Base-by-base conservation (phyloP, 208 protist genomes). In the Trypanosoma cruzi region DNA sequence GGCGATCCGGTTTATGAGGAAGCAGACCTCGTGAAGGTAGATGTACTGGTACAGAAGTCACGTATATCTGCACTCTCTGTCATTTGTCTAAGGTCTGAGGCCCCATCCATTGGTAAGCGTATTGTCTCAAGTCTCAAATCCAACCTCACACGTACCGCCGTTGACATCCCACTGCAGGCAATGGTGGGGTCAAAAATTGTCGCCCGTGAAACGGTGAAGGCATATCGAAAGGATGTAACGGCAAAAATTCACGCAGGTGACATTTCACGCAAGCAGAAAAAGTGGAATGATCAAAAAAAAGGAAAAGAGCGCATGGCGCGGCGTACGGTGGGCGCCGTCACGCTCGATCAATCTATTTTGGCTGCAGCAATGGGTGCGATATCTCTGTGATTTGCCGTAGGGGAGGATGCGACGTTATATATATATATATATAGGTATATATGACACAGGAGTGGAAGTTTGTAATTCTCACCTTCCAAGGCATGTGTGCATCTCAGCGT, bases 221-320 rank as follows among this genome's bases (percentile, higher is more conserved):
- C 94, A 8, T 94, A 98, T 65, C 75, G 92, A 32, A 98, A 98
- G 72, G 94, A 98, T 64, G 97, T 99, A 4, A 98, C 95, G 5
- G 87, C 90, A 28, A 98, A 98, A 68, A 97, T 96, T 55, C 95
- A 98, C 84, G 98, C 97, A 42, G 98, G 98, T 55, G 98, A 99
- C 70, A 93, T 98, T 44, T 96, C 96, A 22, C 85, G 98, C 42
- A 98, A 99, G 73, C 81, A 90, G 73, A 99, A 99, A 81, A 93
- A 99, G 64, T 94, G 98, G 77, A 89, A 94, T 42, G 97, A 98
- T 71, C 98, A 99, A 82, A 98, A 98, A 71, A 97, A 98, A 79
- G 97, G 97, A 57, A 99, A 99, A 80, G 97, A 98, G 76, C 78
- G 88, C 62, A 98, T 99, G 94, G 96, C 96, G 64, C 78, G 86